Percentiles rank a stretch among this genome's conserved stretches.
Conservation (phyloP, 352 stramenopile species). For the Labyrinthula sp. region DNA sequence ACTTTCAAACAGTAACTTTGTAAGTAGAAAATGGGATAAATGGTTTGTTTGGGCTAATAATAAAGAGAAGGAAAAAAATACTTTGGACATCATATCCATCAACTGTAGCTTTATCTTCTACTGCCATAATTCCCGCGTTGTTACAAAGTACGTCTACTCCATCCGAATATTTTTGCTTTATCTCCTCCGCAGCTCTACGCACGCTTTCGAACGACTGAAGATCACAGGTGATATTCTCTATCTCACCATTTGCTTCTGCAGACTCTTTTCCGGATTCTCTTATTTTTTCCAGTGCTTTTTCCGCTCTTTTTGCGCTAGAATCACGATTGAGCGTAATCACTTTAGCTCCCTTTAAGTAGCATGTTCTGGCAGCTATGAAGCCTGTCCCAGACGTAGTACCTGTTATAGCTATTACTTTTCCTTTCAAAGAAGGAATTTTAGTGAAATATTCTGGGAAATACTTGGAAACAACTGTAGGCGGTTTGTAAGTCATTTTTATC, state of each 20-base stretch:
- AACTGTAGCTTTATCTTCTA: constrained; percentile 33
- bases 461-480: too few species aligned
- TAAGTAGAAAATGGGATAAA: constrained; percentile 41
- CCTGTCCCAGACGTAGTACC: constrained; percentile 11
- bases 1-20: constrained; percentile 33
- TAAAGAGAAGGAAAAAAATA: too few species aligned
- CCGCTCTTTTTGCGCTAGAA: background rate
- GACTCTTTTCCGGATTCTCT: background rate
- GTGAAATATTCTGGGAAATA: background rate
- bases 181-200: constrained; percentile 22
- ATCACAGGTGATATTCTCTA: constrained; percentile 6
- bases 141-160: constrained; percentile 4
- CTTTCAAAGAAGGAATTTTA: background rate
- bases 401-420: constrained; percentile 9
- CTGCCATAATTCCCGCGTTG: constrained; percentile 38
- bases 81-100: constrained; percentile 43
- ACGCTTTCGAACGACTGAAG: constrained; percentile 4
- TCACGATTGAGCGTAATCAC: constrained; percentile 5
- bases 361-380: background rate
- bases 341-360: background rate
- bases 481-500: too few species aligned
- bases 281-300: background rate
- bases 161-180: constrained; percentile 14
- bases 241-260: background rate
- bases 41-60: constrained; percentile 42